These are phyloP conservation scores for Taphrina flavorubra DNA, from an alignment of 1,139 yeast species.

Conservation along the genomic window DNA sequence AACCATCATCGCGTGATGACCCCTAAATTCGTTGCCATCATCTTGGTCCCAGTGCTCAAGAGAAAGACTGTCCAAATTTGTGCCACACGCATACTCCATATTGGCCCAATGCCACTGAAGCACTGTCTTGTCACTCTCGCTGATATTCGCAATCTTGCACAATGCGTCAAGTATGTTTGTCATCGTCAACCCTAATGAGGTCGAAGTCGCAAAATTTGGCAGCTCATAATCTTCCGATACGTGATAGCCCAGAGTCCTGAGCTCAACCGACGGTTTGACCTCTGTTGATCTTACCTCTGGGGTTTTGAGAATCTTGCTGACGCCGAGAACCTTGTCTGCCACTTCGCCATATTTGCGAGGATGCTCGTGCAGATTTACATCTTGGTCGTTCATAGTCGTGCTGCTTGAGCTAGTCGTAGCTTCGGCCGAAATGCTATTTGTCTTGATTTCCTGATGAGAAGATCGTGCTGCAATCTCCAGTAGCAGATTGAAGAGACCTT, in stretches of 20 bases:
- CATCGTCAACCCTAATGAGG: conserved; percentile 53
- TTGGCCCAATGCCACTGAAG: conserved; percentile 56
- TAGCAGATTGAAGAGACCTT: conserved; percentile 52
- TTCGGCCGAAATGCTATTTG: neutral
- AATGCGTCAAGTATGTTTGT: conserved; percentile 51
- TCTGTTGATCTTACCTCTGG: neutral
- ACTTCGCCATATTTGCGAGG: conserved; percentile 16
- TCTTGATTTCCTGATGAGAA: neutral
- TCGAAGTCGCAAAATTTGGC: neutral
- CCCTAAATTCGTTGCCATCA: conserved; percentile 55
- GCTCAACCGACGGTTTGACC: conserved; percentile 11
- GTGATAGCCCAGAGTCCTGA: conserved; percentile 15
- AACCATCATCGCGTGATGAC: conserved; percentile 54
- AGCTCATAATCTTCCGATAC: neutral
- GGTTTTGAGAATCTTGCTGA: conserved; percentile 1
- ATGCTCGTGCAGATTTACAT: neutral
- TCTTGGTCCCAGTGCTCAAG: conserved; percentile 56
- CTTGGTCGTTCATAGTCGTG: neutral
- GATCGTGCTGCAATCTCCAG: conserved; percentile 52
- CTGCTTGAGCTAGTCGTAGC: neutral
- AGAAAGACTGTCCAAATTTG: conserved; percentile 52
- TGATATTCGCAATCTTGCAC: conserved; percentile 50
- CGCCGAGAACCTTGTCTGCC: conserved; percentile 42
- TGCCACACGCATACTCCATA: conserved; percentile 54
- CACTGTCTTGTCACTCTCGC: conserved; percentile 52